phyloP scores from a whole-genome alignment of 805 yeast species.

The Zygoascus tannicola region DNA sequence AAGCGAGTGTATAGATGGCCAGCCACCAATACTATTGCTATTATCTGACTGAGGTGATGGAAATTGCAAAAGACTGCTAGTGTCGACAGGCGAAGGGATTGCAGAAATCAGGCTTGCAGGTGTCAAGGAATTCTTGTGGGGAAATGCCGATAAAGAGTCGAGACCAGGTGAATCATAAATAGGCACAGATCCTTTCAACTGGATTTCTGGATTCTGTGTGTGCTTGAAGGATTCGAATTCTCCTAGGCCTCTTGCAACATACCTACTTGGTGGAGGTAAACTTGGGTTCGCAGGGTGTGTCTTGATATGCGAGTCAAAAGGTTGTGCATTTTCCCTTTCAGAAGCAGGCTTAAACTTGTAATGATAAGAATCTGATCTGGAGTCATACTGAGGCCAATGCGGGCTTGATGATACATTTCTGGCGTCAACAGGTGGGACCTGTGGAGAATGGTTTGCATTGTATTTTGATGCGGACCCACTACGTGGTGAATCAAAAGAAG shows the following conservation, averaged over 20 bases:
- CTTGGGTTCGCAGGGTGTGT: neutral
- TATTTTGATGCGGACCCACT: too few relatives aligned
- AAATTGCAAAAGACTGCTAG: conserved; percentile 95
- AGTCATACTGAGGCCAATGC: neutral
- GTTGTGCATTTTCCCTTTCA: too few relatives aligned
- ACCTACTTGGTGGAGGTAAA: neutral
- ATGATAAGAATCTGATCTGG: neutral
- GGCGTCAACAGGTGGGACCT: too few relatives aligned
- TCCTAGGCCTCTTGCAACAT: neutral
- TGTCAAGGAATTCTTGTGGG: conserved; percentile 23
- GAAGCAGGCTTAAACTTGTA: too few relatives aligned
- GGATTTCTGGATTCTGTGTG: too few relatives aligned
- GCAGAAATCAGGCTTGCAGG: conserved; percentile 10
- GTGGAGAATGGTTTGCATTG: too few relatives aligned
- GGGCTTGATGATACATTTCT: too few relatives aligned
- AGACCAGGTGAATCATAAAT: conserved; percentile 18
- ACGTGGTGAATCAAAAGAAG: too few relatives aligned
- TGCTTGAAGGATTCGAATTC: neutral
- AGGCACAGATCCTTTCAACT: conserved; percentile 18
- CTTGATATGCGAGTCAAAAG: too few relatives aligned
- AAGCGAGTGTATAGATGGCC: too few relatives aligned
- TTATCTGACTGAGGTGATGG: conserved; percentile 34
- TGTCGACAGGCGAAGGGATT: conserved; percentile 88
- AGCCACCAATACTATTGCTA: too few relatives aligned
- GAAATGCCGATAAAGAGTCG: conserved; percentile 21